Base-by-base conservation (phyloP, 2,329 filamentous ascomycete genomes). In the Trichoderma aggressivum region DNA sequence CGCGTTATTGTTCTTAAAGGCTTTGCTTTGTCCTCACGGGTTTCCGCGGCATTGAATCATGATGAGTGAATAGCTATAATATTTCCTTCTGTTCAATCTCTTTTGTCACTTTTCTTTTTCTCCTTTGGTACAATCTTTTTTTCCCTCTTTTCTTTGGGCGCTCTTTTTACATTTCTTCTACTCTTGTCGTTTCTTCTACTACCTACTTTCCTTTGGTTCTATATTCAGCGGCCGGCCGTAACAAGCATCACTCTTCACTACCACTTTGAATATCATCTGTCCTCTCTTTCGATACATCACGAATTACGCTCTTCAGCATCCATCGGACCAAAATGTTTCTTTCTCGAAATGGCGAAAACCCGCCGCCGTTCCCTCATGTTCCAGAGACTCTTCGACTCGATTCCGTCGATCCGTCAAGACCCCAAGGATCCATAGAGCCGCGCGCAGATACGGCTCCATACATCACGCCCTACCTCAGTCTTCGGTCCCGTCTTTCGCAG, bases 381-480 rank as follows among this genome's bases (percentile, higher is more conserved):
- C 82, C 82, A 71, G 74, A 77, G 70, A 80, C 81, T 72, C 77
- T 84, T 60, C 78, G 76, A 36, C 75, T 79, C 70, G 77, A 81
- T 66, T 81, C 82, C 21, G 75, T 83, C 74, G 79, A 82, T 72
- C 78, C 80, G 73, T 74, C 77, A 69, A 78, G 79, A 65, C 74
- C 79, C 72, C 76, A 75, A 58, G 79, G 77, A 70, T 73, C 77
- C 21, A 77, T 79, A 61, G 75, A 79, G 67, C 75, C 78, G 67
- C 78, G 78, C 64, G 77, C 87, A 79, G 86, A 86, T 80, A 90
- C 92, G 74, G 87, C 89, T 81, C 88, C 88, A 80, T 89, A 89
- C 79, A 87, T 92, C 78, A 98, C 94, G 74, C 95, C 96, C 73
- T 98, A 98, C 81, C 92, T 99, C 74, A 94, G 94, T 77, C 89